Conservation (phyloP, 495 filamentous ascomycete species). For the Corynascus novoguineensis region DNA sequence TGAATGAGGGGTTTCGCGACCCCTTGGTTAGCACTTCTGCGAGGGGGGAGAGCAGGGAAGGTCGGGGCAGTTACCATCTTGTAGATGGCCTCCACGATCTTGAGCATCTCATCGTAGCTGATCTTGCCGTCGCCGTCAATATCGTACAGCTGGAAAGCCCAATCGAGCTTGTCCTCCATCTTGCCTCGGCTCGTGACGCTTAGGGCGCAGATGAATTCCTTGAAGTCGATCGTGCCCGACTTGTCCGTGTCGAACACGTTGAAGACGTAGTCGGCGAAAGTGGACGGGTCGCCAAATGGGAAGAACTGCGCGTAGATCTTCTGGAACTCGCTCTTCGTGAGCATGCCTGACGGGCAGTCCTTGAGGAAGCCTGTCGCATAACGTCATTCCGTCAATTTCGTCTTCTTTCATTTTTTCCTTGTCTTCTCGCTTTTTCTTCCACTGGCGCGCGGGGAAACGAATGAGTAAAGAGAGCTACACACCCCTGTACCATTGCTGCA, state of each 20-base stretch:
- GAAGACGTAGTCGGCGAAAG: constrained; percentile 98
- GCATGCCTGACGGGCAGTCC: constrained; percentile 92
- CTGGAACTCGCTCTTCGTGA: constrained; percentile 97
- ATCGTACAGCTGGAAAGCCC: constrained; percentile 99
- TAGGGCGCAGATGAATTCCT: constrained; percentile 97
- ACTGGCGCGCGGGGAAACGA: too few species aligned
- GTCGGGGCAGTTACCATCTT: constrained; percentile 72
- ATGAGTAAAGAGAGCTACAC: constrained; percentile 17
- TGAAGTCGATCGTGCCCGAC: constrained; percentile 96
- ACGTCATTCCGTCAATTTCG: not conserved
- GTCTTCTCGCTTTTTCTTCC: too few species aligned
- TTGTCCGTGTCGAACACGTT: constrained; percentile 98
- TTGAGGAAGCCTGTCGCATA: constrained; percentile 77
- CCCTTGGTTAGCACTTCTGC: not conserved
- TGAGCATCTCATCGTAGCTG: constrained; percentile 97
- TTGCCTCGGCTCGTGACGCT: constrained; percentile 95
- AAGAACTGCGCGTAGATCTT: constrained; percentile 99
- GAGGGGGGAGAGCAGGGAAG: not conserved
- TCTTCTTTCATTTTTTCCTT: too few species aligned
- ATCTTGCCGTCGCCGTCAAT: constrained; percentile 99
- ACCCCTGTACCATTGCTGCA: constrained; percentile 99
- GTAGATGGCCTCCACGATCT: constrained; percentile 98
- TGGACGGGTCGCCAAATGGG: constrained; percentile 93
- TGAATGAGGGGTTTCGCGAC: not conserved
- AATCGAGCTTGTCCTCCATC: constrained; percentile 99